Base-by-base conservation (phyloP, 148 eudicot genomes). In the Heliosperma pusillum region DNA sequence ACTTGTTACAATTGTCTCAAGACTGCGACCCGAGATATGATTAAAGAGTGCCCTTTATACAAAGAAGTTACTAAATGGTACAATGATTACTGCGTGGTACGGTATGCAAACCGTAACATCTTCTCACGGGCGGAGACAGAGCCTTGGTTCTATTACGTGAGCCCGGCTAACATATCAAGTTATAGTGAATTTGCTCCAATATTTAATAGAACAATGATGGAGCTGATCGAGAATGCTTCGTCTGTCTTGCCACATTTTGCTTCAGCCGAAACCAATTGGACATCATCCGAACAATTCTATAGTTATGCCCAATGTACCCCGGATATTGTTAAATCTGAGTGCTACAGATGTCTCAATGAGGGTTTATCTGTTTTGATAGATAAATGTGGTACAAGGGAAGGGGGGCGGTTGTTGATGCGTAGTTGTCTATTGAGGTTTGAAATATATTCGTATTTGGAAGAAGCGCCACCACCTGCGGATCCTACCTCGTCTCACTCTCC, bases 41-140 rank as follows among this genome's bases (percentile, higher is more conserved):
- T 44, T 0, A 53, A 74, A 19, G 45, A 2, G 0, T 75, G 75
- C 66, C 65, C 75, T 5, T 42, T 36, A 10, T 40, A 1, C 29
- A 27, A 17, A 9, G 78, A 69, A 40, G 78, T 70, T 7, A 17
- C 24, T 29, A 45, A 20, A 8, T 70, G 76, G 72, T 74, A 80
- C 17, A 47, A 3, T 47, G 58, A 22, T 13, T 58, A 69, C 30
- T 70, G 82, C 55, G 59, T 62, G 72, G 42, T 70, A 16, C 26
- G 78, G 44, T 80, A 80, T 25, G 56, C 82, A 30, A 70, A 70
- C 57, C 67, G 30, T 13, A 11, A 70, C 29, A 61, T 75, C 17
- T 79, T 67, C 66, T 80, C 78, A 21, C 10, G 20, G n/a, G 3
- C 22, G 1, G 78, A 75, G 27, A 7, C 4, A 3, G 0, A 10